Percentiles rank a stretch among this genome's conserved stretches.
These are phyloP conservation scores for Elongisporangium undulatum DNA, from an alignment of 352 stramenopile species.

Conservation along the genomic window DNA sequence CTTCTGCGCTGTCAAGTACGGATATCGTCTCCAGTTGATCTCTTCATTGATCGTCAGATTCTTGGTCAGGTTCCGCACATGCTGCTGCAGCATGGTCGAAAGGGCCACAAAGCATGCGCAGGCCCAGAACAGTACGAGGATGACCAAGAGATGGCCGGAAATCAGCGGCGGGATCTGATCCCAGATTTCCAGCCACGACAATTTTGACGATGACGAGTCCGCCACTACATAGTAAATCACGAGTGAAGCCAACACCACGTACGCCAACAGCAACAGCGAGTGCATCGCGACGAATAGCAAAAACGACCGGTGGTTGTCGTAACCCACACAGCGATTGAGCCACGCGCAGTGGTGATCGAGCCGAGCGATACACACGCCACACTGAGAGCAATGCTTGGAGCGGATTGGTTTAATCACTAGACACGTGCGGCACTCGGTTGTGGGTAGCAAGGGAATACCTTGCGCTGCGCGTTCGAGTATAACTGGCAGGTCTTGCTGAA, in stretches of 20 bases:
- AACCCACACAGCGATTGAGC: conserved; percentile 84
- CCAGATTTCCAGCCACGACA: conserved; percentile 54
- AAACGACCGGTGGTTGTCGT: conserved; percentile 76
- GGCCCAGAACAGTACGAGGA: conserved; percentile 61
- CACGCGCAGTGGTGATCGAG: conserved; percentile 87
- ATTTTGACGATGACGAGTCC: conserved; percentile 22
- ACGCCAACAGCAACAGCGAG: conserved; percentile 37
- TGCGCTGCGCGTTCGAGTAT: conserved; percentile 45
- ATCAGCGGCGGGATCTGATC: conserved; percentile 50
- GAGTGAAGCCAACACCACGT: conserved; percentile 38
- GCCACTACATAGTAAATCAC: conserved; percentile 33
- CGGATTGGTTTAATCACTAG: conserved; percentile 65
- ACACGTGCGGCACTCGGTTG: conserved; percentile 67
- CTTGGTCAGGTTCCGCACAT: conserved; percentile 53
- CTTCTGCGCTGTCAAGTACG: conserved; percentile 44
- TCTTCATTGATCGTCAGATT: conserved; percentile 83
- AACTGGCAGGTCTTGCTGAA: conserved; percentile 41
- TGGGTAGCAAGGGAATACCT: conserved; percentile 30
- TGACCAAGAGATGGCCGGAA: conserved; percentile 42
- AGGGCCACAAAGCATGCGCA: conserved; percentile 41
- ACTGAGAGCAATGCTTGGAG: conserved; percentile 79
- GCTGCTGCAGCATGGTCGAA: conserved; percentile 57
- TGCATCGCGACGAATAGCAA: conserved; percentile 75
- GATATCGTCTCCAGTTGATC: conserved; percentile 80
- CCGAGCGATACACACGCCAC: conserved; percentile 73